A percentile compares a stretch with the other conserved stretches of the same genome.
Evolutionary conservation across 352 stramenopile species (phyloP).

Genomic region (Pythium plurisporium): DNA sequence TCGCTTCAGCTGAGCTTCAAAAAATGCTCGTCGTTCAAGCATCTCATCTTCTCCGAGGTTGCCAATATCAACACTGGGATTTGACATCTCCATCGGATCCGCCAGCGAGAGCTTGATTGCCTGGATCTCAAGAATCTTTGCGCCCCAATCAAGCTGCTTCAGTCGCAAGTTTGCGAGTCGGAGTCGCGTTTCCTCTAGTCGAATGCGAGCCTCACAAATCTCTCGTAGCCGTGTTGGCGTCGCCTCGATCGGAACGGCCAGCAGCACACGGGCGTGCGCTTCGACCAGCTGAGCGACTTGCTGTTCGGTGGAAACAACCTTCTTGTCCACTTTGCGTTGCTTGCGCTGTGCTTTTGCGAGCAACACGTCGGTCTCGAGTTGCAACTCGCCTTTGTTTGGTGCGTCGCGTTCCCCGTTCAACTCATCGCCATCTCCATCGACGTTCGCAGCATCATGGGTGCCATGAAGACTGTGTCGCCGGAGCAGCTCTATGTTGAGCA

Average conservation of each 20-base stretch:
- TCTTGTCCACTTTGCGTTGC: slow-evolving; percentile 53
- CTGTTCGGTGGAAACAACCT: slow-evolving; percentile 29
- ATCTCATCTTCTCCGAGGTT: slow-evolving; percentile 1
- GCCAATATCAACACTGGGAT: no score
- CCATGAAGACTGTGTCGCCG: no score
- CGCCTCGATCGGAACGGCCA: slow-evolving; percentile 6
- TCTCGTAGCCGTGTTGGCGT: neutral
- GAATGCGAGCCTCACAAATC: slow-evolving; percentile 30
- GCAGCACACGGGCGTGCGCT: slow-evolving; percentile 22
- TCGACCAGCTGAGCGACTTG: slow-evolving; percentile 26
- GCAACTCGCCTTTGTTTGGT: slow-evolving; percentile 2
- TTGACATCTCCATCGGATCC: neutral
- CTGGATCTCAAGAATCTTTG: slow-evolving; percentile 18
- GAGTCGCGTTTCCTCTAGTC: slow-evolving; percentile 32
- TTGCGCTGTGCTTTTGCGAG: slow-evolving; percentile 40
- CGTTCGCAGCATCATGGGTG: no score
- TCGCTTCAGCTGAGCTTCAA: slow-evolving; percentile 2
- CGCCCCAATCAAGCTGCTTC: slow-evolving; percentile 31
- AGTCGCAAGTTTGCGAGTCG: slow-evolving; percentile 30
- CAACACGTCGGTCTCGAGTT: slow-evolving; percentile 19
- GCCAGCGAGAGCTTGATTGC: slow-evolving; percentile 18
- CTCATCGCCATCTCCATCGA: neutral
- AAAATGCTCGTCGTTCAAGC: neutral
- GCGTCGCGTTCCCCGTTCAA: neutral
- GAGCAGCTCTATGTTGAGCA: slow-evolving; percentile 27